phyloP scores from a whole-genome alignment of 495 filamentous ascomycete species.

The Tuber brumale region DNA sequence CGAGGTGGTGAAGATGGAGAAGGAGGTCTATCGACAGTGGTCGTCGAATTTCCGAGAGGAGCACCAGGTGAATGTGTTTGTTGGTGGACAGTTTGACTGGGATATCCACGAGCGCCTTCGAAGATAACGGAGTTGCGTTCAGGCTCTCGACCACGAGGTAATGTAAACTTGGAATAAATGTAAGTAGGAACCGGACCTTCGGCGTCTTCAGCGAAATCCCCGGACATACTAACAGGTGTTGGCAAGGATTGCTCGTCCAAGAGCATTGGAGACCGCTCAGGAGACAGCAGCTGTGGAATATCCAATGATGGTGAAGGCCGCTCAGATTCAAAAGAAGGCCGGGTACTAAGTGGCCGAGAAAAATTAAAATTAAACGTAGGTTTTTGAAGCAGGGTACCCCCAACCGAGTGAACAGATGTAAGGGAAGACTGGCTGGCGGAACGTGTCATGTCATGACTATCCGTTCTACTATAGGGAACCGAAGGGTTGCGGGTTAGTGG shows the following conservation, averaged over 20 bases:
- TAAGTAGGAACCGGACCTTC: slow-evolving; percentile 60
- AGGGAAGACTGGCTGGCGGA: background rate
- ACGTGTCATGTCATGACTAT: slow-evolving; percentile 77
- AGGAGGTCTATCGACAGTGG: slow-evolving; percentile 56
- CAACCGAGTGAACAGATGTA: slow-evolving; percentile 48
- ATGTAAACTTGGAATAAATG: slow-evolving; percentile 71
- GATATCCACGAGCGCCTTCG: slow-evolving; percentile 43
- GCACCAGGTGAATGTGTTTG: slow-evolving; percentile 17
- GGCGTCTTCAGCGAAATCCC: slow-evolving; percentile 52
- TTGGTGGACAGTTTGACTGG: background rate
- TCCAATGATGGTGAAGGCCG: slow-evolving; percentile 26
- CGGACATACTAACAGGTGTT: slow-evolving; percentile 60
- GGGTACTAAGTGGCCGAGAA: slow-evolving; percentile 78
- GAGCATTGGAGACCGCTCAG: slow-evolving; percentile 58
- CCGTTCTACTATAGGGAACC: slow-evolving; percentile 57
- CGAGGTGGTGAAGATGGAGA: slow-evolving; percentile 49
- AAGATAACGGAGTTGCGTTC: slow-evolving; percentile 64
- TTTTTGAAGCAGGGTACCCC: slow-evolving; percentile 57
- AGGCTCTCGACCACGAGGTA: slow-evolving; percentile 73
- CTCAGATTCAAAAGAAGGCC: slow-evolving; percentile 55
- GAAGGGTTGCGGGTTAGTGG: slow-evolving; percentile 55
- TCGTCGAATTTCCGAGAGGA: slow-evolving; percentile 54
- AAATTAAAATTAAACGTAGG: slow-evolving; percentile 96
- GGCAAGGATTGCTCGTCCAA: slow-evolving; percentile 55
- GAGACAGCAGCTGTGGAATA: slow-evolving; percentile 49